Base-by-base conservation (phyloP, 2,329 filamentous ascomycete species). In the Elsinoe necatrix region DNA sequence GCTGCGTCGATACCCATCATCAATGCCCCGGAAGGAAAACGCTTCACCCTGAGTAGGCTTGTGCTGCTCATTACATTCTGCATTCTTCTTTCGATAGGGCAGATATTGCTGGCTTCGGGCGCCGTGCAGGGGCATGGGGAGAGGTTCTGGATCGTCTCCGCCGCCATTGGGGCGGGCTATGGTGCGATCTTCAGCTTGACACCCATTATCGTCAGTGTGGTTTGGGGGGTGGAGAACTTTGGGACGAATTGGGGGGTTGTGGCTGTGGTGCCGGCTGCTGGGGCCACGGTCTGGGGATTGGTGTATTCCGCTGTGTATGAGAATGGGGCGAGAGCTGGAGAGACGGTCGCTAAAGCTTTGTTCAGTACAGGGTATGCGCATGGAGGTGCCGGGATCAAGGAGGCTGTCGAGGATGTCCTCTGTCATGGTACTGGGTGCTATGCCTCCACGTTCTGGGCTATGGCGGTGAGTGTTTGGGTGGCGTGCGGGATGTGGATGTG, bases 141-240 rank as follows among this genome's bases (percentile, higher is more conserved):
- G 51, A 81, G 89, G 34, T 95, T 97, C 74, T 92, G 90, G 80
- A 72, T 92, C 48, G 87, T 95, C 7, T 95, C 89, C 0, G 82
- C 86, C 0, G 78, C 91, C 1, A 83, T 98, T 5, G 93, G 93
- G 5, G 85, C 90, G 1, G 93, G 93, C 43, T 97, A 98, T 67
- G 93, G 93, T 43, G 91, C 91, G 29, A 82, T 91, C 20, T 98
- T 97, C 75, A 87, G 83, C 48, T 79, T 97, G 4, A 87, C 87
- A 0, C 93, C 93, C 1, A 91, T 97, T 62, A 88, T 97, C 57
- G 86, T 96, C 63, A 89, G 85, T n/a, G 90, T 96, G 8, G 92
- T 98, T 45, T 98, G 93, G 93, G 93, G 93, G 23, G 90, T 95
- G 0, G 91, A 97, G 75, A 98, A 97, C 69, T 97, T 98, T 68